Evolutionary conservation across 805 yeast genomes (phyloP), one percentile per base, ranked within the genome.

Genomic region (Candida succiphila): DNA sequence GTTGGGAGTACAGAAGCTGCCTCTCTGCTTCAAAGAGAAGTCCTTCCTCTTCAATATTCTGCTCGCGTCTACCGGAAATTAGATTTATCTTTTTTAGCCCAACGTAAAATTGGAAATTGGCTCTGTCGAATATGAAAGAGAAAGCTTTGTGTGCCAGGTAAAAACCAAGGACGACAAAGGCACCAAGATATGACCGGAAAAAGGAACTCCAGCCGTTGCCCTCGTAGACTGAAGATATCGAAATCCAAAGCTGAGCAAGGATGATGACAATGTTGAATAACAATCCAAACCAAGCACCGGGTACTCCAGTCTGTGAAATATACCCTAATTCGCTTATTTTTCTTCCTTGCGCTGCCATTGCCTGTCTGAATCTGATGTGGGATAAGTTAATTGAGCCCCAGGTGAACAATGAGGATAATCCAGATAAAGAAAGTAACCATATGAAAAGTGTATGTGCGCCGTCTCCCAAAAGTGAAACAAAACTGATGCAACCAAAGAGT

Each of bases 381-480:
- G 67, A 60, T 9, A 61, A 27, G 33, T 63, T 55, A 31, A 69
- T 66, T 4, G 74, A 60, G 14, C 61, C 58, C 75, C 76, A 69
- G 0, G 73, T 67, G 50, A 69, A 65, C 10, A 66, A 40, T 5
- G 69, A 56, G 7, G 72, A 61, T 31, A 69, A 54, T 17, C 74
- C 75, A 31, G 72, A 64, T 21, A 69, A 48, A 10, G 74, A 65
- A 49, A 67, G 48, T 27, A 69, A 46, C 76, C 76, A 69, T 21
- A 57, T 49, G 43, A 69, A 69, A 8, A 67, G 49, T n/a, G 40
- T 32, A 15, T 44, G 56, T 4, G 58, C 60, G 26, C 54, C 49
- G 39, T 65, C 53, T 20, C 52, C 48, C 16, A 67, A 54, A 29
- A 74, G 71, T 21, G 72, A 63, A 27, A 67, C 39, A 46, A 60